Evolutionary conservation across 768 basidiomycete species (phyloP), one percentile per base, ranked within the genome.

Genomic region (Saitozyma sp.): DNA sequence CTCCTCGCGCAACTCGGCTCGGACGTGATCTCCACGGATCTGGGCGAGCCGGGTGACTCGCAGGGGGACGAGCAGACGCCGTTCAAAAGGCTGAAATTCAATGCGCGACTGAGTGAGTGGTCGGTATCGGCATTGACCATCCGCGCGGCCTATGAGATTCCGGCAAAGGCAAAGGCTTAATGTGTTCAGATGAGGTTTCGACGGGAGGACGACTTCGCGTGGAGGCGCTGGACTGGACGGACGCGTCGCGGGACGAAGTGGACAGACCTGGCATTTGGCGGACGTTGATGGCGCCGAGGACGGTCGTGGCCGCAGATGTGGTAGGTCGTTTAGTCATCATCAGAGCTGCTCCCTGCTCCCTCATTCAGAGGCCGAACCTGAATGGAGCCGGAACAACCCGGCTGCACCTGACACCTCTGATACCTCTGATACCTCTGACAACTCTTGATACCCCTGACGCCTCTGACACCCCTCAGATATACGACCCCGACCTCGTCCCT

Each of bases 401-500:
- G 2, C 5, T 29, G 29, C 29, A 29, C 29, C 29, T 29, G 5
- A 6, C 45, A 46, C 11, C 45, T 46, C 45, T 46, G n/a, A 17
- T 3, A 13, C 2, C 13, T 1, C n/a, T 6, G 45, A 11, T n/a
- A n/a, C n/a, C n/a, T n/a, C 29, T 29, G 5, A 6, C 45, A 46
- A 2, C 45, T 46, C 45, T 46, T n/a, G n/a, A 17, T 3, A 13
- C 2, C 13, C 2, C n/a, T 6, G 45, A 11, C n/a, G 6, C 13
- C 45, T 54, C 40, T 29, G 14, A 11, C 40, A 17, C 19, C 6
- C 16, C 6, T 41, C 58, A 77, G 78, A 76, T 79, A 29, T 79
- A 79, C 61, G 78, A 79, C 54, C 78, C 78, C 3, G 74, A 74
- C 42, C 63, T 79, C 11, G 62, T 79, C 50, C 66, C 67, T 13